Base-by-base conservation (phyloP, 352 stramenopile genomes). In the Pythium aphanidermatum region DNA sequence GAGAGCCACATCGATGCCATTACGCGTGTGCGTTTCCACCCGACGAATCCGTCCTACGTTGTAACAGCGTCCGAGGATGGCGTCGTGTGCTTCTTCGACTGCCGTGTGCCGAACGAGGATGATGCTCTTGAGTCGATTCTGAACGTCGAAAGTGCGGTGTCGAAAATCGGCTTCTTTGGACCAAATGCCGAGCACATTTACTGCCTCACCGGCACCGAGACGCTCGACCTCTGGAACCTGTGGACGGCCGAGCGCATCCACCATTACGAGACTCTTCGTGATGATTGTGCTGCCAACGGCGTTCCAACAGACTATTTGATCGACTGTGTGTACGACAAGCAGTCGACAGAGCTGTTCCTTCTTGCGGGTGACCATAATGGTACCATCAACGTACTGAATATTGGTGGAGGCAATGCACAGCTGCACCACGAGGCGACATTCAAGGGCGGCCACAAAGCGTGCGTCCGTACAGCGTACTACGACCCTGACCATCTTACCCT, bases 31-130 rank as follows among this genome's bases (percentile, higher is more conserved):
- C 75, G 70, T 3, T 96, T 95, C 64, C 82, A 95, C 48, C 86
- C 86, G 29, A 72, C 63, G 27, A 74, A 88, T 21, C 65, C 49
- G 20, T 64, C 73, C 12, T 90, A 86, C 55, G 69, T 96, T 24
- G 76, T 90, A 34, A 95, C 86, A n/a, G 86, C 78, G 5, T 96
- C 84, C 2, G 86, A 96, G 47, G 86, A 96, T 55, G 86, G 86
- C 41, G 66, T 95, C 35, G 85, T 96, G 63, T 95, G 84, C 58
- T 85, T 93, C 50, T 95, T 92, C 44, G 80, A 96, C 51, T 88
- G 66, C 38, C 75, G 72, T 41, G 83, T 95, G 25, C 53, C 82
- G 3, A 67, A 88, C 32, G 84, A 95, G 57, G 83, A 95, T 40
- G 86, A 96, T 17, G 83, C 86, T 2, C 63, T 95, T 24, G 85